phyloP scores from a whole-genome alignment of 2,329 filamentous ascomycete species.

The Niveomyces coronatus region DNA sequence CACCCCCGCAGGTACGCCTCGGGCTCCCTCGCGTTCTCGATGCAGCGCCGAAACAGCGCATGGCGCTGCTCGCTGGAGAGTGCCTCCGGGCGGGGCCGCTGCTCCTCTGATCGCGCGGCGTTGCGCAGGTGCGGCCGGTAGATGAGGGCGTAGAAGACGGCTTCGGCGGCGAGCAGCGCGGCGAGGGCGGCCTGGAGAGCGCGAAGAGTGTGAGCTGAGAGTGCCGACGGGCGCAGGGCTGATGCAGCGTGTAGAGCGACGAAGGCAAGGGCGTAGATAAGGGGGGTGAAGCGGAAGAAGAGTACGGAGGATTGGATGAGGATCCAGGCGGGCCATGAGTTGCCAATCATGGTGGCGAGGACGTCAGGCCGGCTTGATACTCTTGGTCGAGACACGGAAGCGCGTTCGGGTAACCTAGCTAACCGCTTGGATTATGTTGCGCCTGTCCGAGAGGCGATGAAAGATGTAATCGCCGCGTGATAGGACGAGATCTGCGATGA shows the following conservation, averaged over 20 bases:
- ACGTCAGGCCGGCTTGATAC: no score
- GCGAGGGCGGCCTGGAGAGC: constrained; percentile 14
- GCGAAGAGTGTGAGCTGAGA: constrained; percentile 11
- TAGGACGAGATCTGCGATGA: no score
- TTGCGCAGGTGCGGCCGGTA: constrained; percentile 32
- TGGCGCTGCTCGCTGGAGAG: constrained; percentile 37
- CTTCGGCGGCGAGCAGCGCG: constrained; percentile 28
- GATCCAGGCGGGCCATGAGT: constrained; percentile 27
- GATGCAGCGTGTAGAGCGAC: constrained; percentile 15
- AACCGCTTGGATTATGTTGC: no score
- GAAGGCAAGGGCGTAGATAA: constrained; percentile 26
- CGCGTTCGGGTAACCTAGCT: no score
- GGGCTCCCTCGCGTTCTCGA: constrained; percentile 42
- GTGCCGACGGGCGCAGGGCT: constrained; percentile 9
- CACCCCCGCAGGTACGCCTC: constrained; percentile 50
- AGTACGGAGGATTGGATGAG: constrained; percentile 36
- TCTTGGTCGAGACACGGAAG: no score
- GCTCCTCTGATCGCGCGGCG: constrained; percentile 31
- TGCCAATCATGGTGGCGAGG: constrained; percentile 31
- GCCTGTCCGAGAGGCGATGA: no score
- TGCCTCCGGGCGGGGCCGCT: constrained; percentile 17
- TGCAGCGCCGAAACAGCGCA: constrained; percentile 46
- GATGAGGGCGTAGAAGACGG: constrained; percentile 30
- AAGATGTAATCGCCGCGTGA: no score
- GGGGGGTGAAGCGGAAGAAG: constrained; percentile 32